Conservation (phyloP, 1,284 basidiomycete genomes). For the Cryptococcus sp. region DNA sequence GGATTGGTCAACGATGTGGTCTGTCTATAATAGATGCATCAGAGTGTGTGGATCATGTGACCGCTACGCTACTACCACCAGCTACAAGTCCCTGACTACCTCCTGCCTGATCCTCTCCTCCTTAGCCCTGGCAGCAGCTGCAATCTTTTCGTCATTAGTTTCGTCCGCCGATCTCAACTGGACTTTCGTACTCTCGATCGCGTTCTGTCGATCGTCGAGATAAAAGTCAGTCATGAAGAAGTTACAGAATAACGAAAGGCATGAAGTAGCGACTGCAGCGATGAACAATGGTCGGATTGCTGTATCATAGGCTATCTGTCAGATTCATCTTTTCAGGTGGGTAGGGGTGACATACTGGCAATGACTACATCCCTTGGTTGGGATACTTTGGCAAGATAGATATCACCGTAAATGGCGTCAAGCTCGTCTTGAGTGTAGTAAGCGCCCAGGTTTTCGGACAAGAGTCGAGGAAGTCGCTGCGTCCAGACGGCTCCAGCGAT, state of each 20-base stretch:
- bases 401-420: slow-evolving; percentile 21
- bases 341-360: slow-evolving; percentile 2
- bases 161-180: slow-evolving; percentile 15
- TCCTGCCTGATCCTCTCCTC: slow-evolving; percentile 15
- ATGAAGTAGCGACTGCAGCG: slow-evolving; percentile 28
- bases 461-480: slow-evolving; percentile 20
- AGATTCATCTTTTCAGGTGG: neutral
- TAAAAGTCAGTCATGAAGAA: slow-evolving; percentile 30
- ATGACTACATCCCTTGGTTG: slow-evolving; percentile 22
- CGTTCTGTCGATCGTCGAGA: slow-evolving; percentile 34
- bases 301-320: slow-evolving; percentile 13
- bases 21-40: no score
- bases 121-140: slow-evolving; percentile 12
- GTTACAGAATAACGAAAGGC: slow-evolving; percentile 26
- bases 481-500: slow-evolving; percentile 43
- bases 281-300: slow-evolving; percentile 13
- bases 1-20: no score
- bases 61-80: no score
- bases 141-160: slow-evolving; percentile 14
- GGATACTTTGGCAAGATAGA: slow-evolving; percentile 17
- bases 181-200: slow-evolving; percentile 26
- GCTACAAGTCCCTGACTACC: neutral
- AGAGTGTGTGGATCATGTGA: no score
- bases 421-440: slow-evolving; percentile 16
- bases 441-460: slow-evolving; percentile 10